These are phyloP conservation scores for Peronospora destructor DNA, from an alignment of 352 stramenopile species.

Conservation along the genomic window DNA sequence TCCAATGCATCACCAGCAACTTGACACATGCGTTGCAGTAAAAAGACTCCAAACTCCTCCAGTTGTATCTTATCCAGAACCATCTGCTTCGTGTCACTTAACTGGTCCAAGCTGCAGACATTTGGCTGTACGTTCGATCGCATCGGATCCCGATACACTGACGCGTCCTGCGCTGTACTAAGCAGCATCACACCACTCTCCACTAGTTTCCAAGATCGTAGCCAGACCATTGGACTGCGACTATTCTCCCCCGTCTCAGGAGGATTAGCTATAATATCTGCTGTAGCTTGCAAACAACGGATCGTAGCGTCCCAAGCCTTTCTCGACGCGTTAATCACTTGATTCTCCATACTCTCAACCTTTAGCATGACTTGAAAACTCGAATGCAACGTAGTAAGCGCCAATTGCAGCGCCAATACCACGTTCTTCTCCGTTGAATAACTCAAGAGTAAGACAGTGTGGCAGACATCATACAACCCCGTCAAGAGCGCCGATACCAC, in stretches of 20 bases:
- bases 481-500: constrained; percentile 26
- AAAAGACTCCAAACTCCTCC: constrained; percentile 31
- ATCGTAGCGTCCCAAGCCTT: constrained; percentile 35
- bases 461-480: constrained; percentile 45
- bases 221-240: constrained; percentile 45
- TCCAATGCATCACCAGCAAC: constrained; percentile 20
- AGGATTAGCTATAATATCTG: constrained; percentile 33
- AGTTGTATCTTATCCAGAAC: constrained; percentile 35
- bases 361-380: constrained; percentile 36
- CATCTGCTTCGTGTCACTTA: constrained; percentile 21
- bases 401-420: constrained; percentile 43
- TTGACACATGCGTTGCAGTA: constrained; percentile 40
- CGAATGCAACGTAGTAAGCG: constrained; percentile 29
- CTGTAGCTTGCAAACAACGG: constrained; percentile 37
- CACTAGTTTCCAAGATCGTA: constrained; percentile 54
- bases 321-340: constrained; percentile 11
- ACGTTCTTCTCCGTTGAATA: constrained; percentile 74
- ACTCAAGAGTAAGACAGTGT: constrained; percentile 59
- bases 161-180: constrained; percentile 41
- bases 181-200: constrained; percentile 52
- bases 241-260: constrained; percentile 37
- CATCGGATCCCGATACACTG: constrained; percentile 63
- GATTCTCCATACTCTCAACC: constrained; percentile 12
- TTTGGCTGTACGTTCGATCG: constrained; percentile 73
- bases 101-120: constrained; percentile 46